Evolutionary conservation across 2,329 filamentous ascomycete species (phyloP).

Genomic region (Aspergillus tanneri): DNA sequence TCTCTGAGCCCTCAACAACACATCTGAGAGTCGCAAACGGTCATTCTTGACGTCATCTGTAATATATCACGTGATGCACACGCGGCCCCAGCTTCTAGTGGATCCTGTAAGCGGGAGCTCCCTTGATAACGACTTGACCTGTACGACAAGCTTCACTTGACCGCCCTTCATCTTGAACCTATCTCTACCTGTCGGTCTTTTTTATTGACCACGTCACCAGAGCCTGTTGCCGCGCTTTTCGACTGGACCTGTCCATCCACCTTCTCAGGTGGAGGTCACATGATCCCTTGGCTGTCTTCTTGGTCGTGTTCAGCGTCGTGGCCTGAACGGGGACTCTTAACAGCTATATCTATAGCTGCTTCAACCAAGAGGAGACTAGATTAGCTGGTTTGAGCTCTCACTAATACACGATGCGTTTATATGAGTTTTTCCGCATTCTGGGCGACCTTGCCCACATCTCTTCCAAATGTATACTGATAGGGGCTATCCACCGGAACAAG

Average conservation of each 20-base stretch:
- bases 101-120: slow-evolving; percentile 11
- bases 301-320: no score
- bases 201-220: no score
- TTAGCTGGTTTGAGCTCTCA: background rate
- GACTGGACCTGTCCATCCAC: no score
- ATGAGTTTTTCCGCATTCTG: slow-evolving; percentile 66
- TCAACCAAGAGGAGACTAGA: no score
- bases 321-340: no score
- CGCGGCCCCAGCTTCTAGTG: slow-evolving; percentile 15
- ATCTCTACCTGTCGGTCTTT: no score
- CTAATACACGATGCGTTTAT: slow-evolving; percentile 14
- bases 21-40: no score
- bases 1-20: no score
- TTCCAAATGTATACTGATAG: slow-evolving; percentile 88
- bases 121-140: slow-evolving; percentile 5
- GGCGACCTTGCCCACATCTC: slow-evolving; percentile 81
- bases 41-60: slow-evolving; percentile 16
- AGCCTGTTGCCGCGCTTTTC: no score
- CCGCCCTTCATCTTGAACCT: slow-evolving; percentile 4
- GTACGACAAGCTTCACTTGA: slow-evolving; percentile 3
- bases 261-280: no score
- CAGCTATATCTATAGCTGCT: no score
- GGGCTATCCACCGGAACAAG: slow-evolving; percentile 82
- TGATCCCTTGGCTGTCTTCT: no score
- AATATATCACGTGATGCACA: slow-evolving; percentile 14